Conservation (phyloP, 1,284 basidiomycete species). For the Papiliotrema terrestris region DNA sequence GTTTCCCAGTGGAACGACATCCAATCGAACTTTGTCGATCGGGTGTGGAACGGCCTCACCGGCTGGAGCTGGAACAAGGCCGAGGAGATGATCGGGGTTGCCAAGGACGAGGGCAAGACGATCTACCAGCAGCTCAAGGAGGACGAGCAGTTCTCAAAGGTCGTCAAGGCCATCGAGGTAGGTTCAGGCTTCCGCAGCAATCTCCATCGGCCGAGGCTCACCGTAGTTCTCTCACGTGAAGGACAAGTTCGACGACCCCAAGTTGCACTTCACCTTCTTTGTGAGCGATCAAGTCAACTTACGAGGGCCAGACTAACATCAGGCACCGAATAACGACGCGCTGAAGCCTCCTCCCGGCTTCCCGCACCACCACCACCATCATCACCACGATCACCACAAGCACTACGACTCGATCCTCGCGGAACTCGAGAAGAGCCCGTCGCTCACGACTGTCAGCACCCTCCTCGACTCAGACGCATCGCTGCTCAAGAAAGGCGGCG, state of each 20-base stretch:
- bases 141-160: slow-evolving; percentile 44
- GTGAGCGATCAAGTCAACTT: slow-evolving; percentile 17
- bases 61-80: slow-evolving; percentile 31
- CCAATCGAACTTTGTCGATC: slow-evolving; percentile 28
- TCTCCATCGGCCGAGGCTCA: neutral
- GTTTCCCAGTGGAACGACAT: slow-evolving; percentile 35
- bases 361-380: slow-evolving; percentile 25
- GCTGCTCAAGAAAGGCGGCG: slow-evolving; percentile 12
- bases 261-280: slow-evolving; percentile 49
- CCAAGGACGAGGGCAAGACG: slow-evolving; percentile 33
- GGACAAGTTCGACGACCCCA: slow-evolving; percentile 44
- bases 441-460: slow-evolving; percentile 26
- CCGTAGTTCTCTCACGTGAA: slow-evolving; percentile 32
- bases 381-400: slow-evolving; percentile 29
- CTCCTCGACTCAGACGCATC: slow-evolving; percentile 28
- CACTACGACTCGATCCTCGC: slow-evolving; percentile 14
- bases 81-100: slow-evolving; percentile 23
- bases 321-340: slow-evolving; percentile 47
- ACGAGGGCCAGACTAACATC: neutral
- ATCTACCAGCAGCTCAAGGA: slow-evolving; percentile 45
- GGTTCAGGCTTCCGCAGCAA: slow-evolving; percentile 5
- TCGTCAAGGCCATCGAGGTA: slow-evolving; percentile 47
- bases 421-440: slow-evolving; percentile 31
- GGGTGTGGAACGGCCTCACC: slow-evolving; percentile 14
- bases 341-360: slow-evolving; percentile 35